Percentiles rank a stretch among this genome's conserved stretches.
These are phyloP conservation scores for Polyporus arcularius DNA, from an alignment of 768 basidiomycete species.

Conservation along the genomic window DNA sequence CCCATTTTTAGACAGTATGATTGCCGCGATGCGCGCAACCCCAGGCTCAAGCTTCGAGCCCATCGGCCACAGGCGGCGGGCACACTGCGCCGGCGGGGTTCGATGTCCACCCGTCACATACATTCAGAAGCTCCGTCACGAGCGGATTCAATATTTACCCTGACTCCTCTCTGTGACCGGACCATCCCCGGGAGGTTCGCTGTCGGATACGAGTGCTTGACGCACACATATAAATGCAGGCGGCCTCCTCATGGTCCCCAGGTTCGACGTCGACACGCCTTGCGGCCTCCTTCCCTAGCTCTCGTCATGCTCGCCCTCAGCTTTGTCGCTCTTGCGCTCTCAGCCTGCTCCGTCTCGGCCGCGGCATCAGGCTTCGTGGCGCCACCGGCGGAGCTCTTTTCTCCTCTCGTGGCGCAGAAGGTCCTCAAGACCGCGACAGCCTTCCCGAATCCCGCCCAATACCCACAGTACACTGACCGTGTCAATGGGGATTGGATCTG, in stretches of 20 bases:
- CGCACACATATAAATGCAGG: background rate
- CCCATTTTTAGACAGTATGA: too few species aligned
- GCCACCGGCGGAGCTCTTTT: conserved; percentile 55
- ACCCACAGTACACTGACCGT: conserved; percentile 63
- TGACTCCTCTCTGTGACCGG: background rate
- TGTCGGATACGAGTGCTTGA: background rate
- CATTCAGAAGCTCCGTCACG: background rate
- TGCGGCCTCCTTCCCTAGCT: background rate
- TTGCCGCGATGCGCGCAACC: too few species aligned
- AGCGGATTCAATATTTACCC: background rate
- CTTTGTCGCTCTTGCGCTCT: conserved; percentile 1
- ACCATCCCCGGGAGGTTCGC: background rate
- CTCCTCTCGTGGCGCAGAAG: conserved; percentile 58
- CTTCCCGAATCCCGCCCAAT: conserved; percentile 43
- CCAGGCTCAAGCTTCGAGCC: too few species aligned
- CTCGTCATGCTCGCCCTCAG: conserved; percentile 1
- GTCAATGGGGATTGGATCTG: conserved; percentile 51
- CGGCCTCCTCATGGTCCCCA: background rate
- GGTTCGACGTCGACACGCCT: background rate
- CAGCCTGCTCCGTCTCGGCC: background rate
- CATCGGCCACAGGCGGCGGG: too few species aligned
- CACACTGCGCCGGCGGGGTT: background rate
- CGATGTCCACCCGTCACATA: too few species aligned
- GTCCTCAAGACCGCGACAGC: conserved; percentile 54
- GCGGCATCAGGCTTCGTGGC: conserved; percentile 9